phyloP scores from a whole-genome alignment of 2,329 filamentous ascomycete species.

The Pseudogymnoascus sp. region DNA sequence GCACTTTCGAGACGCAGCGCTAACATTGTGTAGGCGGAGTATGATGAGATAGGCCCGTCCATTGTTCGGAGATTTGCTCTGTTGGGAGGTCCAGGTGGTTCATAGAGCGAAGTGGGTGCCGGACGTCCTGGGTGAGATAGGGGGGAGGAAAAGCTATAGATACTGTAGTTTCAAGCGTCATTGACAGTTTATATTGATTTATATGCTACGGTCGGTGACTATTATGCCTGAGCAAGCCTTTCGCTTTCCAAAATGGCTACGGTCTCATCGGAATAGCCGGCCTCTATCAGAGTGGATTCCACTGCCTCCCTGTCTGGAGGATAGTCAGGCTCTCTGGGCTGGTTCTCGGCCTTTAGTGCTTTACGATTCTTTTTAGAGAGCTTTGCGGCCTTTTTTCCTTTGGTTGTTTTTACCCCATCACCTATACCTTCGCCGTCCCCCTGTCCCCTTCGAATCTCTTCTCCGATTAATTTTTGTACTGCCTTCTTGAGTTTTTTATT shows the following conservation, averaged over 20 bases:
- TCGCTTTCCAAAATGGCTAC: not conserved
- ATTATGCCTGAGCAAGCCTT: not conserved
- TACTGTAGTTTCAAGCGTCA: constrained; percentile 10
- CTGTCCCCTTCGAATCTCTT: not conserved
- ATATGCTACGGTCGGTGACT: not conserved
- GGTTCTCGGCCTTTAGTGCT: too few relatives aligned
- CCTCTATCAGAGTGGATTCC: not conserved
- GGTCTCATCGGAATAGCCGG: not conserved
- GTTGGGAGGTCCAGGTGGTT: constrained; percentile 81
- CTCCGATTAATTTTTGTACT: not conserved
- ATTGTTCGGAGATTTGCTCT: constrained; percentile 93
- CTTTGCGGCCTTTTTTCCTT: too few relatives aligned
- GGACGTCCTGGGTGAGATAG: not conserved
- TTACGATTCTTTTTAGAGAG: too few relatives aligned
- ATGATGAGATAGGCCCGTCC: constrained; percentile 91
- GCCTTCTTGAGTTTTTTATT: not conserved
- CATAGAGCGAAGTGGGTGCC: constrained; percentile 35
- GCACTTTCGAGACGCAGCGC: not conserved
- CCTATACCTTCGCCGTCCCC: too few relatives aligned
- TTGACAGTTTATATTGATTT: not conserved
- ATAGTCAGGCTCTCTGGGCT: too few relatives aligned
- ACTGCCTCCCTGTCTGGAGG: not conserved
- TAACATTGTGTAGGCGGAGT: constrained; percentile 42
- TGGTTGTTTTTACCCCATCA: too few relatives aligned
- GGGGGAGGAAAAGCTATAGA: constrained; percentile 9